Conservation (phyloP, 345 rosid species). For the Eucalyptus victrix region DNA sequence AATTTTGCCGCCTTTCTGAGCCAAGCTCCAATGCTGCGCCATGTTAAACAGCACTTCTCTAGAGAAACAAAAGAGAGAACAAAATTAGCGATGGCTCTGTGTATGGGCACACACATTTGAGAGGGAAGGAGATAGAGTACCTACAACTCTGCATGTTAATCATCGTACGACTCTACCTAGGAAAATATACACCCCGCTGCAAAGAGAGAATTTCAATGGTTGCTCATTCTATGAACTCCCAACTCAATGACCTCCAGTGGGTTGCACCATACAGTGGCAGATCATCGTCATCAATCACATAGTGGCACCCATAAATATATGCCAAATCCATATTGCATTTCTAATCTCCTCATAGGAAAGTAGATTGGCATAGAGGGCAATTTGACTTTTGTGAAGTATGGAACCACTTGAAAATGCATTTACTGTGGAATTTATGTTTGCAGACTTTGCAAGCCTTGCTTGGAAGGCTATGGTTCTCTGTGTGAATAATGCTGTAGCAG, state of each 20-base stretch:
- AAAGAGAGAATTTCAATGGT: not conserved
- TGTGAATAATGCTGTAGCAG: conserved; percentile 96
- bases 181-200: not conserved
- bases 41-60: not conserved
- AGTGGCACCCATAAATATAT: not conserved
- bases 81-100: not conserved
- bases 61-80: not conserved
- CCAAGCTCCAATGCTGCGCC: not conserved
- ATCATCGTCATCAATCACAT: not conserved
- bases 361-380: conserved; percentile 95
- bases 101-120: not conserved
- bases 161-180: not conserved
- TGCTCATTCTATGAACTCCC: not conserved
- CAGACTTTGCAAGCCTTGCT: conserved; percentile 91
- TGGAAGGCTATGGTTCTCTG: conserved; percentile 79
- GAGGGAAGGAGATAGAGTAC: not conserved
- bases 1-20: not conserved
- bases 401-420: conserved; percentile 96
- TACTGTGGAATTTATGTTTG: conserved; percentile 90
- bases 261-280: not conserved
- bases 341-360: conserved; percentile 29
- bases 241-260: not conserved
- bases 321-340: not conserved
- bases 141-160: not conserved
- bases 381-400: conserved; percentile 79